Conservation (phyloP, 306 rosid species). For the Pachyrhizus erosus region DNA sequence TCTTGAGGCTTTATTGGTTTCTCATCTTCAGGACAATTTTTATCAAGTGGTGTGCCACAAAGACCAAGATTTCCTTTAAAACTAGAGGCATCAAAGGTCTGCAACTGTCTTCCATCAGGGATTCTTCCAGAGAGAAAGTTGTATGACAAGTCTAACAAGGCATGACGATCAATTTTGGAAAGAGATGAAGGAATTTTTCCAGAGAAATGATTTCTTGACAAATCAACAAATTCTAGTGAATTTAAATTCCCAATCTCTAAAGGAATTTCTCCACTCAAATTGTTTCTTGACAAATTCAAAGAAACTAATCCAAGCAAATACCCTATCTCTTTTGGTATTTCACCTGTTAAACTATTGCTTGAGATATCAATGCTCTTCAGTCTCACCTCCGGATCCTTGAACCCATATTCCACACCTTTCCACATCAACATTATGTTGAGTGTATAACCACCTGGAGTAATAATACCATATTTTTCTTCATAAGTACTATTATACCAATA, state of each 20-base stretch:
- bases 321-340: not conserved
- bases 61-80: constrained; percentile 3
- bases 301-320: constrained; percentile 3
- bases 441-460: not conserved
- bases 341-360: not conserved
- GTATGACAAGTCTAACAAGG: not conserved
- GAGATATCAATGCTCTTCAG: not conserved
- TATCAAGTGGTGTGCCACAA: not conserved
- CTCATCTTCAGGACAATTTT: not conserved
- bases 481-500: not conserved
- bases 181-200: not conserved
- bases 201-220: constrained; percentile 4
- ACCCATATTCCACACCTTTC: not conserved
- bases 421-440: not conserved
- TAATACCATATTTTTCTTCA: not conserved
- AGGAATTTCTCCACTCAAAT: not conserved
- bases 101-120: not conserved
- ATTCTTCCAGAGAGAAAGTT: not conserved
- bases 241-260: not conserved
- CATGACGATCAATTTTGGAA: not conserved
- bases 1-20: not conserved
- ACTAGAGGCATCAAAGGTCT: constrained; percentile 8
- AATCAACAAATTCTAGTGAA: constrained; percentile 2
- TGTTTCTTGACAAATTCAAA: not conserved
- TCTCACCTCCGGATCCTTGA: not conserved